A percentile compares a stretch with the other conserved stretches of the same genome.
phyloP scores from a whole-genome alignment of 73 alveolate species.

The Breviolum minutum region DNA sequence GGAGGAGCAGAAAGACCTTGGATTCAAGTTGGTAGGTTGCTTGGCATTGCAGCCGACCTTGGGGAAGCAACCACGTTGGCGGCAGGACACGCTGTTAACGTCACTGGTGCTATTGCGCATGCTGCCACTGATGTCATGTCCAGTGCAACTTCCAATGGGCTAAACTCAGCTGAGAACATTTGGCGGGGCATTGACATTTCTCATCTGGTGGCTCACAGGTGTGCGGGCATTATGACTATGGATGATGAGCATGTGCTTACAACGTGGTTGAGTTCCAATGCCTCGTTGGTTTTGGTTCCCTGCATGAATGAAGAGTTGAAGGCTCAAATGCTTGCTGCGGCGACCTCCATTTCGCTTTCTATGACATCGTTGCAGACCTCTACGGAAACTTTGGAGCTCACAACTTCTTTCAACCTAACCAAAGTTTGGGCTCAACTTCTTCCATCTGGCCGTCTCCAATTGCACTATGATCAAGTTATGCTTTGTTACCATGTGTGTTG shows the following conservation, averaged over 20 bases:
- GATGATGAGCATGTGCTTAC: not conserved
- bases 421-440: not conserved
- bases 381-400: not conserved
- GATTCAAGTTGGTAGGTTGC: not conserved
- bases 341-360: not conserved
- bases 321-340: not conserved
- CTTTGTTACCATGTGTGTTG: not conserved
- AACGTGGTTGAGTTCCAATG: not conserved
- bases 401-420: not conserved
- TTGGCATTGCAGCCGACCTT: not conserved
- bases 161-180: not conserved
- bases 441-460: not conserved
- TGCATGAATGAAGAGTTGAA: not conserved
- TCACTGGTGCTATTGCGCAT: not conserved
- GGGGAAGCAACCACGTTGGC: not conserved
- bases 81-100: not conserved
- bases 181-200: conserved; percentile 1
- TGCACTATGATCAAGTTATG: not conserved
- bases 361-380: not conserved
- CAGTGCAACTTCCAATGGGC: not conserved
- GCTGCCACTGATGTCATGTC: not conserved
- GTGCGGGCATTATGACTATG: not conserved
- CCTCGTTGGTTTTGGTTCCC: not conserved
- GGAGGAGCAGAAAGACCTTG: not conserved
- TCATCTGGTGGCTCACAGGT: not conserved